Evolutionary conservation across 371 early-diverging fungal genomes (phyloP), one percentile per base, ranked within the genome.

Genomic region (Mucor ambiguus): DNA sequence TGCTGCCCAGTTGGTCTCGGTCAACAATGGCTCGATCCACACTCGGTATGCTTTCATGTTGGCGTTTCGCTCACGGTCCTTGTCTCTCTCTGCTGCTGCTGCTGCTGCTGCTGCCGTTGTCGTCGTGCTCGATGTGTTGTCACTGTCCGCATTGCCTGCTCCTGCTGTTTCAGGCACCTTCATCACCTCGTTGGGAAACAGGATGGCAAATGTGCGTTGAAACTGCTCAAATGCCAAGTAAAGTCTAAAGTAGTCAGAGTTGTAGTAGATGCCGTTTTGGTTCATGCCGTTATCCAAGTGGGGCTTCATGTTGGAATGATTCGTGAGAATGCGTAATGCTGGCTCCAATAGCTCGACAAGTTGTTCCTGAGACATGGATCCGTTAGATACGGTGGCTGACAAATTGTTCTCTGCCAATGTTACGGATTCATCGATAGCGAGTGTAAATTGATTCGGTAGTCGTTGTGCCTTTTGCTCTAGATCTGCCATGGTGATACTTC

Each of bases 211-310:
- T 2, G 67, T 61, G 30, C 61, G 70, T 65, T 80, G 81, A 32
- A 83, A 83, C 54, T 83, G 83, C 30, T 83, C 79, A 69, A 83
- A 80, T 0, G 83, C 83, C 18, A 83, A 61, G 37, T 78, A 83
- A 0, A 83, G 66, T 60, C 79, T 66, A 68, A 73, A 83, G 33
- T 83, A 83, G 61, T 83, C 83, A n/a, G 76, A 71, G 33, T 83
- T 83, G 76, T 83, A 83, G 46, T 83, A 77, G 14, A 83, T 83
- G 38, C 83, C 83, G 37, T 83, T 83, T 54, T 83, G 83, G 48
- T 83, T 83, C 83, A 80, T 80, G 32, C 83, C 83, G 33, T 83
- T 83, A 22, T 80, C 80, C 11, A 77, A 59, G 69, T 83, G 83
- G 5, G 83, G 83, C 29, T 83, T 83, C 77, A 79, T 79, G 29